A percentile compares a stretch with the other conserved stretches of the same genome.
Evolutionary conservation across 495 filamentous ascomycete genomes (phyloP).

Genomic region (Talaromyces ruber): DNA sequence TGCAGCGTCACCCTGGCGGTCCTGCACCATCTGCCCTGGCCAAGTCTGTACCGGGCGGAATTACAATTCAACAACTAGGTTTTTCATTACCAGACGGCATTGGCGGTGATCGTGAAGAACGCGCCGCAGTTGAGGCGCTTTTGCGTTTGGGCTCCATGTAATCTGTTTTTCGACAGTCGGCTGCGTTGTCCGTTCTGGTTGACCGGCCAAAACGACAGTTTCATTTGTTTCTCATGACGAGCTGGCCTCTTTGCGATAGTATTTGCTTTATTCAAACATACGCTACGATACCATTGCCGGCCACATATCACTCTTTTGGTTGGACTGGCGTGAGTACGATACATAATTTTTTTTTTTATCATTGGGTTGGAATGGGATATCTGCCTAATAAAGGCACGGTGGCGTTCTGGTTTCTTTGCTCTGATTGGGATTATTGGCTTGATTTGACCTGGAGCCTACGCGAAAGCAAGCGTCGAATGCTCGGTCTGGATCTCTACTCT

Average conservation of each 20-base stretch:
- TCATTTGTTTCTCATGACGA: constrained; percentile 5
- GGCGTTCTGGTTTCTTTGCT: background rate
- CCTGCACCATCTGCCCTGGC: constrained; percentile 28
- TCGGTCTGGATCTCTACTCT: constrained; percentile 6
- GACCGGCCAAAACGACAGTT: background rate
- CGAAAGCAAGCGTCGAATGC: constrained; percentile 9
- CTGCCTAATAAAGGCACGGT: background rate
- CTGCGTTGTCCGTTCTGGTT: constrained; percentile 2
- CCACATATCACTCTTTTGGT: background rate
- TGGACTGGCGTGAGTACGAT: background rate
- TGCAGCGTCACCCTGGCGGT: constrained; percentile 30
- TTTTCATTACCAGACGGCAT: constrained; percentile 21
- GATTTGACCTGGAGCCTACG: constrained; percentile 7
- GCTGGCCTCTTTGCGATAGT: constrained; percentile 12
- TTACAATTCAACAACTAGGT: constrained; percentile 27
- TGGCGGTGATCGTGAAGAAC: constrained; percentile 55
- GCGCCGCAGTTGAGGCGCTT: constrained; percentile 77
- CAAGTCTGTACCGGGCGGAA: constrained; percentile 28
- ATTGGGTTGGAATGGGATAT: constrained; percentile 4
- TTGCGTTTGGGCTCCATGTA: constrained; percentile 82
- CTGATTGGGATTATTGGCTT: background rate
- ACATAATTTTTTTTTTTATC: background rate
- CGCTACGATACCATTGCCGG: constrained; percentile 1
- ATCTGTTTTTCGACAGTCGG: constrained; percentile 24
- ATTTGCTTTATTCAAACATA: constrained; percentile 11